Evolutionary conservation across 164 flowering plant genomes (phyloP).

Genomic region (Sedum album): DNA sequence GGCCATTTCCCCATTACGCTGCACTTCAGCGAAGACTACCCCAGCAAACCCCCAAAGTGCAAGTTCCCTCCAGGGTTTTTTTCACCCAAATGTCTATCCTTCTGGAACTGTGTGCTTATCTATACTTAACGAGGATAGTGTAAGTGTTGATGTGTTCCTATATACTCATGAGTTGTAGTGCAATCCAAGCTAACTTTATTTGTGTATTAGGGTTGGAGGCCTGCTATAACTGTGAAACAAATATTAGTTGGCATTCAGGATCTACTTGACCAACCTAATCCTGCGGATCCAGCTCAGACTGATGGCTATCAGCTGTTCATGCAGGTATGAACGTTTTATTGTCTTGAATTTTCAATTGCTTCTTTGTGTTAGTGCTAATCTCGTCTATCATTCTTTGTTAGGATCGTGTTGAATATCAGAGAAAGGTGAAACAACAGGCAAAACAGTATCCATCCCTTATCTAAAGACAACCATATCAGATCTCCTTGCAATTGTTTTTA

Average conservation of each 20-base stretch:
- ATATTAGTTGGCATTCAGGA: conserved; percentile 91
- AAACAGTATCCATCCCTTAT: conserved; percentile 58
- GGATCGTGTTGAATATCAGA: conserved; percentile 66
- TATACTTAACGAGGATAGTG: conserved; percentile 90
- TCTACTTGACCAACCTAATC: conserved; percentile 82
- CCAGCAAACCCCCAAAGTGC: conserved; percentile 96
- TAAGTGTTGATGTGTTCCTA: conserved; percentile 28
- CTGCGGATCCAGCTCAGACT: conserved; percentile 92
- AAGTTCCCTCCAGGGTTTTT: conserved; percentile 87
- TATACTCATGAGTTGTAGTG: background rate
- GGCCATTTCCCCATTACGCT: conserved; percentile 73
- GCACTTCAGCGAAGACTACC: conserved; percentile 86
- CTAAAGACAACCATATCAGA: conserved; percentile 14
- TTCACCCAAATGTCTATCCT: conserved; percentile 96
- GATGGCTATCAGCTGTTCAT: conserved; percentile 89
- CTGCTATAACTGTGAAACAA: conserved; percentile 94
- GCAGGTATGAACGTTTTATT: conserved; percentile 36
- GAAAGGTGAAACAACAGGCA: conserved; percentile 66
- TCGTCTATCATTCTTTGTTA: conserved; percentile 7
- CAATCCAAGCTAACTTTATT: background rate
- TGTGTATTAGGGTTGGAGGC: conserved; percentile 81
- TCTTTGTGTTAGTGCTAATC: background rate
- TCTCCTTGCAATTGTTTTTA: background rate
- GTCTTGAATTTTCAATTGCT: background rate
- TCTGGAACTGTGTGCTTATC: conserved; percentile 96